A percentile compares a stretch with the other conserved stretches of the same genome.
Evolutionary conservation across 23 red algal species (phyloP).

Genomic region (Gracilariopsis chorda): DNA sequence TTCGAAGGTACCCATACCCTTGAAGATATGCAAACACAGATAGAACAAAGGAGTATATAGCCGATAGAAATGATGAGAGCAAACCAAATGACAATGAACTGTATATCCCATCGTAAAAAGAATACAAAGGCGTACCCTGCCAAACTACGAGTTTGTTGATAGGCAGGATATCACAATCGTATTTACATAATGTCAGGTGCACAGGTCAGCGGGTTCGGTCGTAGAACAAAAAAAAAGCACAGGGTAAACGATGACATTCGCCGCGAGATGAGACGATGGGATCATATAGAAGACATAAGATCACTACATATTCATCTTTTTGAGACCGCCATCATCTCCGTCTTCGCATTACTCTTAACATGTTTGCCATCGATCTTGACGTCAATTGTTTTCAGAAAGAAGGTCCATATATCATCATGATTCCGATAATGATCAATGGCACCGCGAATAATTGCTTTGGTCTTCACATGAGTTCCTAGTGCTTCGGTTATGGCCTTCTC

Average conservation of each 20-base stretch:
- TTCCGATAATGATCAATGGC: constrained; percentile 61
- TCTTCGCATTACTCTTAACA: constrained; percentile 23
- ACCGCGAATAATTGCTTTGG: constrained; percentile 49
- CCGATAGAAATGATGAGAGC: too few relatives aligned
- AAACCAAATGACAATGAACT: too few relatives aligned
- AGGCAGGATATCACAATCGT: too few relatives aligned
- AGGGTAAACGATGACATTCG: neutral
- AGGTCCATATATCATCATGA: constrained; percentile 67
- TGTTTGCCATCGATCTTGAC: constrained; percentile 48
- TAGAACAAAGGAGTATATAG: too few relatives aligned
- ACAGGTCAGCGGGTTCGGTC: too few relatives aligned
- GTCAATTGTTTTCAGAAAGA: constrained; percentile 61
- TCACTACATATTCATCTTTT: constrained; percentile 23
- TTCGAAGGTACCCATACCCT: too few relatives aligned
- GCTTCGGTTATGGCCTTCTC: constrained; percentile 32
- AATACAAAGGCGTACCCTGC: too few relatives aligned
- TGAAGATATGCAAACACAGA: too few relatives aligned
- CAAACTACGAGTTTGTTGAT: too few relatives aligned
- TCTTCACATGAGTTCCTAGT: constrained; percentile 30
- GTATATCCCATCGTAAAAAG: too few relatives aligned
- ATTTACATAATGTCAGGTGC: too few relatives aligned
- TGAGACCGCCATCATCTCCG: constrained; percentile 52
- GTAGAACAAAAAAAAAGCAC: too few relatives aligned
- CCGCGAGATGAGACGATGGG: neutral
- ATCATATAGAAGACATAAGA: neutral